These are phyloP conservation scores for Alternaria rosae DNA, from an alignment of 2,329 filamentous ascomycete species.

Conservation along the genomic window DNA sequence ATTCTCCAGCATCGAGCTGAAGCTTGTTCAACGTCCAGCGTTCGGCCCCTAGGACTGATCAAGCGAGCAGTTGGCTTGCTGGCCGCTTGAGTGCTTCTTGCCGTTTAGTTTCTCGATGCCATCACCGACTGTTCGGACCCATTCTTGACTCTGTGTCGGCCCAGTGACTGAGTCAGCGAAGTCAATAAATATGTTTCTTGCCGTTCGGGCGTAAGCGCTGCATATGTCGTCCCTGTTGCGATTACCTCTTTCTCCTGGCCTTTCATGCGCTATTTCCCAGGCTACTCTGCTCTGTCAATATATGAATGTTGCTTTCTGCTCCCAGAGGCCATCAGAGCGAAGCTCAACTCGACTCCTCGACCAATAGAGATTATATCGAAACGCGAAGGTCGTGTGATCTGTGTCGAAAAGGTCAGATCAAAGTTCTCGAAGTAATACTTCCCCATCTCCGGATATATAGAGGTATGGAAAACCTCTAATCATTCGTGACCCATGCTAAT, in stretches of 20 bases:
- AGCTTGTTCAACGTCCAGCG: not conserved
- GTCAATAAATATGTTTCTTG: not conserved
- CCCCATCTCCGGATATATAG: not conserved
- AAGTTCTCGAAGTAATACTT: not conserved
- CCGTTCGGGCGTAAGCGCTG: not conserved
- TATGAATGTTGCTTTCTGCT: not conserved
- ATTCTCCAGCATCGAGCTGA: not conserved
- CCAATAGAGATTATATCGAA: not conserved
- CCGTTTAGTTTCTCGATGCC: not conserved
- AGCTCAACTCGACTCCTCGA: not conserved
- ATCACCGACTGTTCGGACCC: not conserved
- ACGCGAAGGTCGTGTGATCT: not conserved
- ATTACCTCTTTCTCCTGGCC: too few species aligned
- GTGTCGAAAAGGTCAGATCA: not conserved
- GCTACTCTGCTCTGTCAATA: not conserved
- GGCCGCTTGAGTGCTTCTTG: not conserved
- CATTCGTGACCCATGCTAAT: not conserved
- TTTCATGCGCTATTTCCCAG: not conserved
- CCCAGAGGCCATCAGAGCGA: not conserved
- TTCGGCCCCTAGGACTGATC: not conserved
- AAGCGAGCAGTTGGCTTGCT: not conserved
- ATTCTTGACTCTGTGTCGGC: not conserved
- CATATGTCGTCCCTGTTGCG: too few species aligned
- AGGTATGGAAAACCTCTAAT: not conserved
- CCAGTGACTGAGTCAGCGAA: not conserved